Evolutionary conservation across 1,139 yeast genomes (phyloP), one percentile per base, ranked within the genome.

Genomic region (Pichia sp.): DNA sequence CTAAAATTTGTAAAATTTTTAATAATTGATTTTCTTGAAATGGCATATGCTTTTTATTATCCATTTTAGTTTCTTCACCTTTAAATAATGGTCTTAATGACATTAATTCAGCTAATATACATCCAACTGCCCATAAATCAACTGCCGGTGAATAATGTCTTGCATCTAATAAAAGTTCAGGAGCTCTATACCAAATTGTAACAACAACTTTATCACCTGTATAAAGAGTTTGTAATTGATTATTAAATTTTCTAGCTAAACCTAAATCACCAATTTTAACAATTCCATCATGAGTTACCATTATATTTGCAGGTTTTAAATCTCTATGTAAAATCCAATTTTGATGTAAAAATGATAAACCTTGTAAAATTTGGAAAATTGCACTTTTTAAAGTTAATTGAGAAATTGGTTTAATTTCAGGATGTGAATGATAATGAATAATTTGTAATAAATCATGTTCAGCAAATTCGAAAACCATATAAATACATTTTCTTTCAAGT

Each of bases 161-260:
- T 1, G 96, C 89, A 0, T 98, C 98, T 34, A 92, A 66, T 35
- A 92, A 68, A 38, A 92, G 69, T 61, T 92, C 98, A 0, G 98
- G 97, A 0, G 98, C 97, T 53, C 98, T 73, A 63, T 92, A 92
- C 98, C 98, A 92, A 49, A 92, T 92, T 0, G 98, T 92, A 9
- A 92, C 98, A 44, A 92, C 98, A 22, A 94, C 97, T 65, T 92
- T 92, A 64, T 92, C 98, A 30, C 97, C 97, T 10, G 94, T 78
- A 59, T 86, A 92, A 27, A 94, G 70, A 37, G 95, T 82, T 60
- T 92, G 97, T 35, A 92, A 64, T 11, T 96, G 95, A 56, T 87
- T 87, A 53, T 84, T 83, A 65, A 90, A 92, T 55, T 87, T 80
- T 49, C 98, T 73, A 0, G 98, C 98, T 36, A 92, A 71, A 1